These are phyloP conservation scores for Nicotiana benthamiana DNA, from an alignment of 257 asterid genomes.

Conservation along the genomic window DNA sequence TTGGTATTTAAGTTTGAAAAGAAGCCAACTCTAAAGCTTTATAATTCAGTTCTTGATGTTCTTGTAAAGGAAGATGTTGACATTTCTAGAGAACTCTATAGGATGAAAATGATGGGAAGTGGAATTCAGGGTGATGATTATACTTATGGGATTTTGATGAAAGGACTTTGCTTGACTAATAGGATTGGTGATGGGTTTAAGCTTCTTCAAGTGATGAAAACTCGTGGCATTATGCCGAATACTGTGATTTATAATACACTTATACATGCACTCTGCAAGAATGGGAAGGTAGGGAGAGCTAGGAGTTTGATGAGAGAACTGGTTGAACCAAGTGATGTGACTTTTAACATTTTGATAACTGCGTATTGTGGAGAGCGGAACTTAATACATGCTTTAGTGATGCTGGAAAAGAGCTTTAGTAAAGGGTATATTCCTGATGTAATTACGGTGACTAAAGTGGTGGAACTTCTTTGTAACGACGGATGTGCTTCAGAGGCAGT, in stretches of 20 bases:
- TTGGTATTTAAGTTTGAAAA: slow-evolving; percentile 50
- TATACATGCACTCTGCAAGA: slow-evolving; percentile 71
- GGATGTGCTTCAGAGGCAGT: slow-evolving; percentile 63
- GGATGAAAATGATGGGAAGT: slow-evolving; percentile 67
- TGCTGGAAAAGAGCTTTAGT: slow-evolving; percentile 64
- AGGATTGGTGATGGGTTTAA: slow-evolving; percentile 82
- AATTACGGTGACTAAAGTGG: slow-evolving; percentile 55
- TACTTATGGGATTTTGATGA: slow-evolving; percentile 84
- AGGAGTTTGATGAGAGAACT: slow-evolving; percentile 72
- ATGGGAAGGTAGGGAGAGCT: slow-evolving; percentile 77
- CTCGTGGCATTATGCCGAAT: slow-evolving; percentile 34
- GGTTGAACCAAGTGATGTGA: slow-evolving; percentile 54
- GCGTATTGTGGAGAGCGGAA: slow-evolving; percentile 64
- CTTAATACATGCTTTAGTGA: slow-evolving; percentile 66
- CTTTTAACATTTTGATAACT: slow-evolving; percentile 66
- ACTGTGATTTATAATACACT: slow-evolving; percentile 71
- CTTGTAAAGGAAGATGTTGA: slow-evolving; percentile 84
- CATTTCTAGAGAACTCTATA: slow-evolving; percentile 71
- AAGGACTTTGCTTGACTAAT: slow-evolving; percentile 87
- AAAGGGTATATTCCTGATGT: slow-evolving; percentile 63
- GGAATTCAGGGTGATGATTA: slow-evolving; percentile 73
- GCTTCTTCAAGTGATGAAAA: slow-evolving; percentile 71
- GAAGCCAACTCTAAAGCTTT: slow-evolving; percentile 61
- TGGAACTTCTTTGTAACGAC: slow-evolving; percentile 42
- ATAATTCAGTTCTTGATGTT: slow-evolving; percentile 79